Evolutionary conservation across 116 monocot species (phyloP).

Genomic region (Thalassia testudinum): DNA sequence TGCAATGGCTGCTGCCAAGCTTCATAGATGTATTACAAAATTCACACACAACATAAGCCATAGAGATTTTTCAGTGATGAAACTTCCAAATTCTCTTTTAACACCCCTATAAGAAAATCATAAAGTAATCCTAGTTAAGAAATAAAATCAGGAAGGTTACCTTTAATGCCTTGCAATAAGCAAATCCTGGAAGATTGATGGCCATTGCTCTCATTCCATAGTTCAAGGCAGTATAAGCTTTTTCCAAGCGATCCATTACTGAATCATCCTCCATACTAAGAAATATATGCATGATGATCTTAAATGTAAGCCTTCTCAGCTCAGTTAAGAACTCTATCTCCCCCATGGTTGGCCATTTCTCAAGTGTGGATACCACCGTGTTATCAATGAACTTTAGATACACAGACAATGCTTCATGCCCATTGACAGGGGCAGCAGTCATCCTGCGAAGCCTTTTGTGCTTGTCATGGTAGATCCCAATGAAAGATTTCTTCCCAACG

Average conservation of each 20-base stretch:
- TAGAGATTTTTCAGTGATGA: too few relatives aligned
- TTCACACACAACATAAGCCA: too few relatives aligned
- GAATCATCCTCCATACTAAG: conserved; percentile 37
- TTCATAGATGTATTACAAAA: too few relatives aligned
- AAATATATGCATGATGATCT: conserved; percentile 90
- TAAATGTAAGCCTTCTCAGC: conserved; percentile 69
- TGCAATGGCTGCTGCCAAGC: too few relatives aligned
- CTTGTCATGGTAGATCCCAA: conserved; percentile 49
- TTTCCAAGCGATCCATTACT: conserved; percentile 39
- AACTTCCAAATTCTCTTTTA: too few relatives aligned
- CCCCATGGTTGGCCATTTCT: conserved; percentile 50
- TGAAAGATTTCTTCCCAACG: conserved; percentile 73
- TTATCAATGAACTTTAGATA: conserved; percentile 76
- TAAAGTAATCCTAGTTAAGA: too few relatives aligned
- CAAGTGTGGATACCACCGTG: conserved; percentile 30
- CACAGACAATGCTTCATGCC: conserved; percentile 60
- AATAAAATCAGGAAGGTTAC: conserved; percentile 10
- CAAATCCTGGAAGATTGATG: conserved; percentile 87
- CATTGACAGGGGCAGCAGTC: conserved; percentile 73
- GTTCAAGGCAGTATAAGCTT: conserved; percentile 73
- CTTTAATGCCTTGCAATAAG: conserved; percentile 69
- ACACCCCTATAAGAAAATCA: too few relatives aligned
- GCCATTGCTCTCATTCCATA: conserved; percentile 95
- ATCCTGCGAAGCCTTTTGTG: conserved; percentile 60
- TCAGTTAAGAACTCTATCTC: conserved; percentile 81